Conservation (phyloP, 1,284 basidiomycete species). For the Rhodotorula sp. region DNA sequence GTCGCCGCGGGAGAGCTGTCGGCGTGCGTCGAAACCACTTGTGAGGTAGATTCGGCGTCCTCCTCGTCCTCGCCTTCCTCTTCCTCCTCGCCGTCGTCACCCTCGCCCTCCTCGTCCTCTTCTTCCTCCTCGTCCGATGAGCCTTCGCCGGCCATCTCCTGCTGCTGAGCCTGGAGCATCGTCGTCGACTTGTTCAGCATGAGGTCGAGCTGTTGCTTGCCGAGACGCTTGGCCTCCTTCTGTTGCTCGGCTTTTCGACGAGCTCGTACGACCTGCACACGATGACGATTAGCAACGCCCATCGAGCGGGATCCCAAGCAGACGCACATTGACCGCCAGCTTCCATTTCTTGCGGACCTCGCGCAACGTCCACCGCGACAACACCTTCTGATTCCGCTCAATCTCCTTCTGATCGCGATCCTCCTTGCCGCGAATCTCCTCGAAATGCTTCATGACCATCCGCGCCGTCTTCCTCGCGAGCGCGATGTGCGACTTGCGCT, state of each 20-base stretch:
- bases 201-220: constrained; percentile 81
- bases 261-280: constrained; percentile 65
- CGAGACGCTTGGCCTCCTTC: constrained; percentile 64
- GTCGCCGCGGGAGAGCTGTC: constrained; percentile 1
- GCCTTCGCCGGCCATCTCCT: constrained; percentile 58
- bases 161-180: constrained; percentile 77
- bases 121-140: constrained; percentile 43
- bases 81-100: constrained; percentile 36
- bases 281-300: constrained; percentile 5
- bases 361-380: constrained; percentile 69
- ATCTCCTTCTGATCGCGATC: constrained; percentile 64
- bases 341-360: constrained; percentile 81
- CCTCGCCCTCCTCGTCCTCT: constrained; percentile 31
- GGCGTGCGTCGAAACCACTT: neutral
- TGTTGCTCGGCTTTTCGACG: constrained; percentile 60
- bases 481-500: constrained; percentile 48
- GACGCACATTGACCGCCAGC: constrained; percentile 76
- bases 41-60: constrained; percentile 4
- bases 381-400: constrained; percentile 63
- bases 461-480: constrained; percentile 59
- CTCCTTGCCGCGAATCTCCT: constrained; percentile 60
- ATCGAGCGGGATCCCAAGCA: neutral
- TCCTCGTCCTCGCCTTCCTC: constrained; percentile 23
- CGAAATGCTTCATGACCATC: constrained; percentile 76
- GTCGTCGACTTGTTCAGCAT: constrained; percentile 87